Evolutionary conservation across 129 eudicot genomes (phyloP), one percentile per base, ranked within the genome.

Genomic region (Gnaphalium uliginosum): DNA sequence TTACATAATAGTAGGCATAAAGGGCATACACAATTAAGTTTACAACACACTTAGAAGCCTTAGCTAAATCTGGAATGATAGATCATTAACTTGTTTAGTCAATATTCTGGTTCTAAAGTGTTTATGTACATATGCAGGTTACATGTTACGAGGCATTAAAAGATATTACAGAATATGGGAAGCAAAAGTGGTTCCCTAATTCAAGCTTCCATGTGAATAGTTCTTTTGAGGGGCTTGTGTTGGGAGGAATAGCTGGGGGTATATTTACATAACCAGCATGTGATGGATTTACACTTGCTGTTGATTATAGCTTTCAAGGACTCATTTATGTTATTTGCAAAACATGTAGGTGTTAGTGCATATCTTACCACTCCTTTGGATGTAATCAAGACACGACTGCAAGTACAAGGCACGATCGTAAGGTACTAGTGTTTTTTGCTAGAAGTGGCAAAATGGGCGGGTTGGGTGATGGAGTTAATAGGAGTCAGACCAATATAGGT

Each of bases 221-320:
- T 72, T 73, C 96, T 76, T 41, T 93, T 25, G 98, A 93, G 85
- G 98, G 98, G 78, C 88, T 93, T 65, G 39, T 93, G 14, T 81
- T 93, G 79, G 98, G 98, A 86, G 98, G 98, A 80, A 79, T 93
- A 82, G 98, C 98, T 37, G 98, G 98, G 9, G 98, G 98, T 93
- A 85, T 73, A 87, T 73, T 1, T 80, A 18, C n/a, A 43, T 23
- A 66, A 25, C 19, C 2, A 23, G 41, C 61, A 43, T 51, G 32
- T 67, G n/a, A 11, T 77, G 24, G 23, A 61, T 69, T 63, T 76
- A 43, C 58, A 18, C 43, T 15, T 43, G 48, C 2, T 50, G 25
- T 56, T 35, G 27, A 46, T 72, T 35, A 64, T 11, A 11, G 22
- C 4, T 54, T 57, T 74, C 8, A 18, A 35, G 70, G 74, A 11